Conservation (phyloP, 768 basidiomycete species). For the Boletus tomentosulus region DNA sequence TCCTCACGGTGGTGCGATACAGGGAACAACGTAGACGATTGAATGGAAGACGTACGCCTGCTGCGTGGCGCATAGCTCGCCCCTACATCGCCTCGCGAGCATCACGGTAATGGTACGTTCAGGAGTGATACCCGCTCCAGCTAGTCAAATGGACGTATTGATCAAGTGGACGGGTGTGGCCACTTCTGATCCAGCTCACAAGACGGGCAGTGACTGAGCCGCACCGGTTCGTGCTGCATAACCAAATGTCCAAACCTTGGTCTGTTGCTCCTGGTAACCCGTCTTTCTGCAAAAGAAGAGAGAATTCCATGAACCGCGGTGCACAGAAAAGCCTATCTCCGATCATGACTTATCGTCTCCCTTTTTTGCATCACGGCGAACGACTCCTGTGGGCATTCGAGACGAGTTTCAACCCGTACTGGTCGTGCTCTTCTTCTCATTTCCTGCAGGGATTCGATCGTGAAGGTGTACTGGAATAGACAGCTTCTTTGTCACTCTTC, state of each 20-base stretch:
- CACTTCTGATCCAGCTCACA: too few relatives aligned
- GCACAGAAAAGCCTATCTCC: slow-evolving; percentile 26
- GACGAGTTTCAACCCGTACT: slow-evolving; percentile 1
- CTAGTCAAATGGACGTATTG: not conserved
- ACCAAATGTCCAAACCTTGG: not conserved
- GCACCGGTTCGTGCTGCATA: slow-evolving; percentile 9
- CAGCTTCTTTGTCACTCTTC: slow-evolving; percentile 14
- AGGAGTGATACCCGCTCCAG: not conserved
- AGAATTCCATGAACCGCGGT: slow-evolving; percentile 1
- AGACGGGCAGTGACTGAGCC: not conserved
- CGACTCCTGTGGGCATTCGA: slow-evolving; percentile 51
- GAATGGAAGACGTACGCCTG: slow-evolving; percentile 20
- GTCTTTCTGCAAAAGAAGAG: slow-evolving; percentile 1
- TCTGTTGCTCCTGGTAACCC: too few relatives aligned
- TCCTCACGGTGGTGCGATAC: slow-evolving; percentile 16
- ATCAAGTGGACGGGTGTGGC: not conserved
- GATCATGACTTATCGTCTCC: slow-evolving; percentile 24
- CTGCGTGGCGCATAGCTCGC: slow-evolving; percentile 3
- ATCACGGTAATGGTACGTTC: not conserved
- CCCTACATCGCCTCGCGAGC: slow-evolving; percentile 12
- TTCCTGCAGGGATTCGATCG: slow-evolving; percentile 11
- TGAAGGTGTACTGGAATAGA: slow-evolving; percentile 13
- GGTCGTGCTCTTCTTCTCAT: slow-evolving; percentile 4
- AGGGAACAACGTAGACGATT: not conserved
- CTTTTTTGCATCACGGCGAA: slow-evolving; percentile 36